phyloP scores from a whole-genome alignment of 306 rosid species.

The Trifolium repens region DNA sequence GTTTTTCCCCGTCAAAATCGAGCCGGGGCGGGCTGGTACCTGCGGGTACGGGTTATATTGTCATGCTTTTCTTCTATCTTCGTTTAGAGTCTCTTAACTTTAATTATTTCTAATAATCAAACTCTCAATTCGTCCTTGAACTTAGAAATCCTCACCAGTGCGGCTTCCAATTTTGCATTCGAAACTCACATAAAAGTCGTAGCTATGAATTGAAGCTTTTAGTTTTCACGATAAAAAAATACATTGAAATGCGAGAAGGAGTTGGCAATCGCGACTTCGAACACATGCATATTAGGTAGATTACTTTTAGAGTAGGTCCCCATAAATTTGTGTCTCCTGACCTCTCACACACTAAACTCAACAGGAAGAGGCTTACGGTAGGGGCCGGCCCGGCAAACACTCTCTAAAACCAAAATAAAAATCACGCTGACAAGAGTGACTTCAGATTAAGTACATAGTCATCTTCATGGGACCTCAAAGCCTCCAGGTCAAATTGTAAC shows the following conservation, averaged over 20 bases:
- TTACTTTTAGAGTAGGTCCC: slow-evolving; percentile 40
- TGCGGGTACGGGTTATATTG: too few relatives aligned
- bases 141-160: too few relatives aligned
- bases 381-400: slow-evolving; percentile 67
- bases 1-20: too few relatives aligned
- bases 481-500: neutral
- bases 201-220: too few relatives aligned
- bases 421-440: slow-evolving; percentile 38
- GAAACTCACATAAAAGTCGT: too few relatives aligned
- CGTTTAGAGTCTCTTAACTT: too few relatives aligned
- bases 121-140: too few relatives aligned
- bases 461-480: slow-evolving; percentile 38
- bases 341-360: slow-evolving; percentile 50
- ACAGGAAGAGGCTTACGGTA: slow-evolving; percentile 44
- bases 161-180: too few relatives aligned
- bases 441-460: slow-evolving; percentile 30
- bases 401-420: slow-evolving; percentile 40
- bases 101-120: too few relatives aligned
- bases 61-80: too few relatives aligned
- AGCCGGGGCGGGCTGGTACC: too few relatives aligned
- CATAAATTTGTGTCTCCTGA: slow-evolving; percentile 36
- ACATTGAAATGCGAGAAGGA: too few relatives aligned
- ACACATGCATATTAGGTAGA: neutral
- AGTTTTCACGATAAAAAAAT: neutral
- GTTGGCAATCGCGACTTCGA: neutral